A percentile compares a stretch with the other conserved stretches of the same genome.
These are phyloP conservation scores for Camellia granthamiana DNA, from an alignment of 148 eudicot genomes.

Conservation along the genomic window DNA sequence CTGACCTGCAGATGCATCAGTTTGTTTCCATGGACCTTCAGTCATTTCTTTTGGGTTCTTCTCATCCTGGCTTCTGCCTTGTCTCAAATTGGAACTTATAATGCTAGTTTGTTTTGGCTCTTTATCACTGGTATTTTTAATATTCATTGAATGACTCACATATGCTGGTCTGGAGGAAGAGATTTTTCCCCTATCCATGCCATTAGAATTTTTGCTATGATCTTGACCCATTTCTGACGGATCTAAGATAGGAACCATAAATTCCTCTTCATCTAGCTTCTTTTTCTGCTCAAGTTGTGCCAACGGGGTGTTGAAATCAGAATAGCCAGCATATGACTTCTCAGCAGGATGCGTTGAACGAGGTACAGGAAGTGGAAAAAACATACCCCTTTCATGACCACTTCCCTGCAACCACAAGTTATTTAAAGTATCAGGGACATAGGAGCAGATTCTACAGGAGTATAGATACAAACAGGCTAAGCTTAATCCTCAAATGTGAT, in stretches of 20 bases:
- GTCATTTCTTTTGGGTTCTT: constrained; percentile 23
- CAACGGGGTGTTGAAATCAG: constrained; percentile 34
- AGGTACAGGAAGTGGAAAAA: constrained; percentile 38
- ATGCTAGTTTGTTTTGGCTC: constrained; percentile 25
- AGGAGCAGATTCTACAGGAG: neutral
- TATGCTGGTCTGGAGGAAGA: constrained; percentile 22
- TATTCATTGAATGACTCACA: constrained; percentile 17
- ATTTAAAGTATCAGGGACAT: constrained; percentile 7
- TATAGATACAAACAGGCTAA: neutral
- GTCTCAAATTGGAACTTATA: constrained; percentile 26
- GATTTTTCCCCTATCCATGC: constrained; percentile 24
- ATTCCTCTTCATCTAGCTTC: constrained; percentile 72
- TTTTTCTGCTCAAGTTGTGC: constrained; percentile 31
- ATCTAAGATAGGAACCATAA: constrained; percentile 68
- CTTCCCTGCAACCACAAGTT: constrained; percentile 45
- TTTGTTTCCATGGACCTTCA: constrained; percentile 28
- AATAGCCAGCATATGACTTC: constrained; percentile 28
- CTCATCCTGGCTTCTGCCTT: constrained; percentile 26
- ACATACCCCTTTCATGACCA: constrained; percentile 41
- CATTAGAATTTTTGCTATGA: constrained; percentile 19
- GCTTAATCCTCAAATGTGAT: neutral
- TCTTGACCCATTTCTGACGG: constrained; percentile 36
- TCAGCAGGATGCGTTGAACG: constrained; percentile 37
- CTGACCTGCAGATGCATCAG: constrained; percentile 16
- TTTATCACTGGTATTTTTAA: constrained; percentile 26